Evolutionary conservation across 352 stramenopile genomes (phyloP).

Genomic region (Phytophthora pisi): DNA sequence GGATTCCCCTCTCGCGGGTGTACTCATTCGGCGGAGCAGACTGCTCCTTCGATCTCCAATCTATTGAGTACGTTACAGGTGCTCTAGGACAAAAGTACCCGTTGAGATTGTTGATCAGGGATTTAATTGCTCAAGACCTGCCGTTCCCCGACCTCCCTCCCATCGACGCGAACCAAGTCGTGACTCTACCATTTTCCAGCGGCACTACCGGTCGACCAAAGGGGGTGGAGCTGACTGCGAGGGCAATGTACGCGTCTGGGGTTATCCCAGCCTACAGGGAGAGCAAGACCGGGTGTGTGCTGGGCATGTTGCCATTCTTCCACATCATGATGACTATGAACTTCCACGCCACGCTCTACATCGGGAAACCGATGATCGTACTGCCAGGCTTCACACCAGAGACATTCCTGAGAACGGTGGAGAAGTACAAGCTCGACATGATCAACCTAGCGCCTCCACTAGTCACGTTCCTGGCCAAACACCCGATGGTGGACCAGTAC

Average conservation of each 20-base stretch:
- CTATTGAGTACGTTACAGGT: constrained; percentile 31
- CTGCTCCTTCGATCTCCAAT: not conserved
- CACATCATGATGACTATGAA: constrained; percentile 90
- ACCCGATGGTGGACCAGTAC: constrained; percentile 88
- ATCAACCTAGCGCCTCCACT: constrained; percentile 81
- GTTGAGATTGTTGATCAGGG: constrained; percentile 48
- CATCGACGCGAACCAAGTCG: constrained; percentile 27
- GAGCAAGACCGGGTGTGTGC: constrained; percentile 16
- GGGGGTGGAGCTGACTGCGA: constrained; percentile 89
- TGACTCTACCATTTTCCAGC: constrained; percentile 88
- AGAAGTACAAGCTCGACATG: constrained; percentile 56
- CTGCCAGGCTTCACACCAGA: constrained; percentile 86
- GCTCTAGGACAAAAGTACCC: too few species aligned
- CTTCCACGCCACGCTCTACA: constrained; percentile 68
- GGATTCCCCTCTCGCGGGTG: constrained; percentile 10
- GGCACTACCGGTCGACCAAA: constrained; percentile 91
- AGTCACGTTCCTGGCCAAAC: constrained; percentile 75
- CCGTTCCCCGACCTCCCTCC: constrained; percentile 20
- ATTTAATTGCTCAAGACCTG: constrained; percentile 21
- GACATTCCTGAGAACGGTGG: constrained; percentile 74
- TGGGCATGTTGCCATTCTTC: constrained; percentile 89
- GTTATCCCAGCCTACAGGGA: constrained; percentile 54
- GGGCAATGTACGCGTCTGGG: constrained; percentile 79
- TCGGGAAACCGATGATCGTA: constrained; percentile 73
- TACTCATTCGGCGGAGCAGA: constrained; percentile 31